A percentile compares a stretch with the other conserved stretches of the same genome.
These are phyloP conservation scores for Paecilomyces niveus DNA, from an alignment of 2,329 filamentous ascomycete genomes.

Conservation along the genomic window DNA sequence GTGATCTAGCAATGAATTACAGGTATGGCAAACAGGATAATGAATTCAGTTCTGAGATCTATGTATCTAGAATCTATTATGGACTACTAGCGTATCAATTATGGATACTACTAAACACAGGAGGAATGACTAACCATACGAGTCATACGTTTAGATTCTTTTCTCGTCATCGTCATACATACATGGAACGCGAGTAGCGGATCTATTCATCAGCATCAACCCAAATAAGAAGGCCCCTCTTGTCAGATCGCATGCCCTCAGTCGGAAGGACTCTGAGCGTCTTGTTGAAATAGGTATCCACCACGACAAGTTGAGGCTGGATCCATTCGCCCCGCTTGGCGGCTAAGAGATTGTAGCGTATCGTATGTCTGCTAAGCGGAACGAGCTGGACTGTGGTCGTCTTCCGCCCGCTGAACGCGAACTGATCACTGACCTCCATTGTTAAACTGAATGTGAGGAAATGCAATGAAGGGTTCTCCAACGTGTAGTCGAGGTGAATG, in stretches of 20 bases:
- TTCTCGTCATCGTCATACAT: neutral
- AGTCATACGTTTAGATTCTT: neutral
- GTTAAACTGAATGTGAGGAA: conserved; percentile 86
- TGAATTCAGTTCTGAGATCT: neutral
- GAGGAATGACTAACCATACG: neutral
- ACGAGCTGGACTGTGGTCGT: conserved; percentile 71
- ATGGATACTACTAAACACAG: too few species aligned
- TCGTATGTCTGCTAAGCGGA: conserved; percentile 66
- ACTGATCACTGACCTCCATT: conserved; percentile 89
- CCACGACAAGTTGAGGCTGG: conserved; percentile 64
- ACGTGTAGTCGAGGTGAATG: conserved; percentile 55
- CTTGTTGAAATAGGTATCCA: conserved; percentile 92
- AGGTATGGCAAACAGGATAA: too few species aligned
- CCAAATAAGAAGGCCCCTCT: conserved; percentile 43
- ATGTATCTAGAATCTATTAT: neutral
- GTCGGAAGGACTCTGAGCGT: conserved; percentile 73
- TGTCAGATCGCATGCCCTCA: conserved; percentile 55
- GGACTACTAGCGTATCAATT: neutral
- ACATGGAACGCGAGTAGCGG: neutral
- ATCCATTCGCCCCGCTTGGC: conserved; percentile 60
- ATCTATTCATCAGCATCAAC: conserved; percentile 32
- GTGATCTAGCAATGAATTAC: neutral
- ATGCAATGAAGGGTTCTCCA: conserved; percentile 92
- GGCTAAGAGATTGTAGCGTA: conserved; percentile 70
- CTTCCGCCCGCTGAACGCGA: conserved; percentile 89